Evolutionary conservation across 2,329 filamentous ascomycete species (phyloP).

Genomic region (Cordyceps cateniannulata): DNA sequence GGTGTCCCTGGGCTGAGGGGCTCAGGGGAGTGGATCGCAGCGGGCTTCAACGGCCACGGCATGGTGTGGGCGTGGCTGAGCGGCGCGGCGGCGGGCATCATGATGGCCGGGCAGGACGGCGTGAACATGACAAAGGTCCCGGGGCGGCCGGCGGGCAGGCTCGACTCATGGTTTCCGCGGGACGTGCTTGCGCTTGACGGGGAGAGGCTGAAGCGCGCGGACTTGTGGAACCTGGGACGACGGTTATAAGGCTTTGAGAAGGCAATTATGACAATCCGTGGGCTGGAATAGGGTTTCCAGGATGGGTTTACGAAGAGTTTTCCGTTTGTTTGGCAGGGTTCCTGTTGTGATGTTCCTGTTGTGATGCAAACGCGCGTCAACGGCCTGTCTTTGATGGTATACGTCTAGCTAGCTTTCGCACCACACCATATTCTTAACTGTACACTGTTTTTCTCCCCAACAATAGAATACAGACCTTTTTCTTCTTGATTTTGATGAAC

Average conservation of each 20-base stretch:
- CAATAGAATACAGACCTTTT: not conserved
- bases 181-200: constrained; percentile 27
- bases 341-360: too few relatives aligned
- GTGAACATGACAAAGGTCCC: constrained; percentile 22
- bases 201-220: constrained; percentile 29
- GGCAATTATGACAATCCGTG: not conserved
- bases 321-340: not conserved
- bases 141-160: constrained; percentile 30
- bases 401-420: not conserved
- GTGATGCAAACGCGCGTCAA: constrained; percentile 2
- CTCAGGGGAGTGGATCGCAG: constrained; percentile 44
- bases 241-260: not conserved
- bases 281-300: too few relatives aligned
- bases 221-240: constrained; percentile 27
- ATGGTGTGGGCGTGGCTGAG: constrained; percentile 49
- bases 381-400: not conserved
- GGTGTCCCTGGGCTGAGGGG: constrained; percentile 6
- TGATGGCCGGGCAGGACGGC: constrained; percentile 35
- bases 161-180: constrained; percentile 35
- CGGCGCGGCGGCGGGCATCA: constrained; percentile 39
- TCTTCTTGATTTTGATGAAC: not conserved
- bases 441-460: not conserved
- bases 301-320: not conserved
- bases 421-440: not conserved
- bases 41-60: constrained; percentile 45